A percentile compares a stretch with the other conserved stretches of the same genome.
phyloP scores from a whole-genome alignment of 2,329 filamentous ascomycete species.

The Dactylellina haptotyla region DNA sequence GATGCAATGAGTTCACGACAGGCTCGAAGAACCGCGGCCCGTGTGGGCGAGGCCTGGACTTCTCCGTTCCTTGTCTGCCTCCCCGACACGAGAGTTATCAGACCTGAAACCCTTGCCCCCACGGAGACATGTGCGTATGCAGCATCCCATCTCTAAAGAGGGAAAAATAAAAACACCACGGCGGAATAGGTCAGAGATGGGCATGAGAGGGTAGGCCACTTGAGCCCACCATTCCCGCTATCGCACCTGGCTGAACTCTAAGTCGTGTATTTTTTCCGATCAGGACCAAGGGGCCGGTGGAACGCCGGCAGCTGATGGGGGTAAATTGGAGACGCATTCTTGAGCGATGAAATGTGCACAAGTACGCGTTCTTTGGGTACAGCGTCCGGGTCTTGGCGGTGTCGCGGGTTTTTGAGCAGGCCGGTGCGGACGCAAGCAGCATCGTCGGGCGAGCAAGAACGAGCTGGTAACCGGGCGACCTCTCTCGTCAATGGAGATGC shows the following conservation, averaged over 20 bases:
- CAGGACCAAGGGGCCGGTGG: constrained; percentile 11
- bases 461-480: constrained; percentile 28
- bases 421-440: background rate
- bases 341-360: no score
- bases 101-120: constrained; percentile 11
- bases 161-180: background rate
- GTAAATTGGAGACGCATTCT: background rate
- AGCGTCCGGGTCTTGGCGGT: constrained; percentile 45
- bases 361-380: constrained; percentile 9
- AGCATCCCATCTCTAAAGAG: background rate
- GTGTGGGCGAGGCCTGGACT: no score
- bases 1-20: no score
- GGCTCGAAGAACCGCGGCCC: no score
- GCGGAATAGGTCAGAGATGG: no score
- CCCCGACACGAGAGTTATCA: no score
- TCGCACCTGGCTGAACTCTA: no score
- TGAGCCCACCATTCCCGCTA: no score
- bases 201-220: no score
- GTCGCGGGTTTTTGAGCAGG: background rate
- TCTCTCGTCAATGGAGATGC: constrained; percentile 11
- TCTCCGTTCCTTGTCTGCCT: no score
- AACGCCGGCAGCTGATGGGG: background rate
- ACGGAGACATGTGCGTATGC: constrained; percentile 38
- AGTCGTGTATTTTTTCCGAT: constrained; percentile 1
- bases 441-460: constrained; percentile 31